Base-by-base conservation (phyloP, 2,329 filamentous ascomycete species). In the Ophiostoma triangulosporum region DNA sequence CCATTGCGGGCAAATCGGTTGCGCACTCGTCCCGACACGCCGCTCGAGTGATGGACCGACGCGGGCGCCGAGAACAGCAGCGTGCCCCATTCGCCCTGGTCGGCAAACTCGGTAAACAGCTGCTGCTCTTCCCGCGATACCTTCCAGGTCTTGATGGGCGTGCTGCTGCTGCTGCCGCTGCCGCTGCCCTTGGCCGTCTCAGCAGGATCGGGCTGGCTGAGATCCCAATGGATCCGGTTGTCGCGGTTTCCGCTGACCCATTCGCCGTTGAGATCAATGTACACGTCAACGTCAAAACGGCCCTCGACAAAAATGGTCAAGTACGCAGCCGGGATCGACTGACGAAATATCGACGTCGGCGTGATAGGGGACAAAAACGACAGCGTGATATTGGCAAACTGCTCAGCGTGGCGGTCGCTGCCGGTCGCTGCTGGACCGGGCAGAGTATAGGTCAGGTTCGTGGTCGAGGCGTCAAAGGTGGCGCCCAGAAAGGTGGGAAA, bases 81-180 rank as follows among this genome's bases (percentile, higher is more conserved):
- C 27, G 81, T 84, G 4, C 88, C 88, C 88, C 88, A 94, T 76
- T 94, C 88, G 1, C 84, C 78, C 43, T 83, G 83, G 61, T 94
- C 88, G 43, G 69, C 69, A 53, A 76, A 76, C 65, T 94, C 88
- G 1, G 84, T 86, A 52, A 93, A 77, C n/a, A 86, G 71, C 64
- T 84, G 73, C 65, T 91, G 78, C 6, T 73, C 64, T 55, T 69
- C 69, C 36, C 81, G 74, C 54, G 74, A 73, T 29, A 87, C 71
- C 56, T 73, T 78, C 81, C 82, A 88, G 1, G 80, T 82, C 69
- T 86, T 85, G 55, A 86, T 54, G 35, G 57, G 35, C 4, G 33
- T 26, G 40, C 50, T 22, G n/a, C n/a, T n/a, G n/a, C n/a, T n/a
- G n/a, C n/a, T n/a, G n/a, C n/a, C n/a, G n/a, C n/a, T n/a, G n/a